Base-by-base conservation (phyloP, 148 eudicot genomes). In the Vaccinium vitisidaea region DNA sequence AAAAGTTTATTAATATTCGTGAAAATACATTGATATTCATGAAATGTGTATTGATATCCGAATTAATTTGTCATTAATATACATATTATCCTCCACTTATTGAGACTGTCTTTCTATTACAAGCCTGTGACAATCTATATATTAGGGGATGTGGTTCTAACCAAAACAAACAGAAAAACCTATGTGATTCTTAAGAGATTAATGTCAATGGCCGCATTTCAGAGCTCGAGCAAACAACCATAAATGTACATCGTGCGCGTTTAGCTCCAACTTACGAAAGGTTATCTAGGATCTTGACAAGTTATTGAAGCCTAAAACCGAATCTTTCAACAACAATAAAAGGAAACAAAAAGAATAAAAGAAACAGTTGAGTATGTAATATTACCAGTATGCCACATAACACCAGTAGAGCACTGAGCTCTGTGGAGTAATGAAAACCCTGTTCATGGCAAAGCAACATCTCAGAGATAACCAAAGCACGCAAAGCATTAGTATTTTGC, bases 301-400 rank as follows among this genome's bases (percentile, higher is more conserved):
- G 27, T 21, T 10, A 6, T 61, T 59, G 8, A 6, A 59, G 25
- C 11, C 67, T 19, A 59, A 59, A 59, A 59, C 67, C 67, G 1
- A 59, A 32, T 32, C 36, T 32, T 32, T 32, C 36, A 32, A 32
- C 36, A 32, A 32, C 36, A 32, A 32, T 32, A 32, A 32, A 32
- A 32, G 1, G 36, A 1, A 32, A 32, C 36, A 36, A 1, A 4
- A 25, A 83, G 19, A 23, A 73, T 50, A 19, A 16, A 21, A 54
- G 6, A 2, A 15, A 4, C 2, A 10, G 7, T 23, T 0, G 6
- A 36, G 19, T 30, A 75, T 0, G 49, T 59, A 9, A 63, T 39
- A 85, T 80, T 85, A 88, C 89, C 87, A 88, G 43, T 59, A 88
- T 46, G 9, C 87, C 89, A 49, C 19, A 80, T 9, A 88, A 77